phyloP scores from a whole-genome alignment of 208 protist species.

The Herpetomonas samuelpessoai region DNA sequence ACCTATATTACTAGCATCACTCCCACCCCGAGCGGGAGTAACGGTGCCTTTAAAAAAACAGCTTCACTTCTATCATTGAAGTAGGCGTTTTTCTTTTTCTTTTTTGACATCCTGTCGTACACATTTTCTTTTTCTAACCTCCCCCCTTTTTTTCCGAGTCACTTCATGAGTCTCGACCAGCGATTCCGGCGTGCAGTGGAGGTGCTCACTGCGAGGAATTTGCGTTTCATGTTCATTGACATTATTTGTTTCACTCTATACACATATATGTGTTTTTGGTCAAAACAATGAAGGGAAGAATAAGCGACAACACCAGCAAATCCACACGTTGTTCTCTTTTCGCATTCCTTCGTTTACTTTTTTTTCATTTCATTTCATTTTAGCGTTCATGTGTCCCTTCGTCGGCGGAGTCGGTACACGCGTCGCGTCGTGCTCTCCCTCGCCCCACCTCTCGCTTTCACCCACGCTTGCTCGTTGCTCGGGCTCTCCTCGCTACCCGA shows the following conservation, averaged over 20 bases:
- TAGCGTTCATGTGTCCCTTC: too few relatives aligned
- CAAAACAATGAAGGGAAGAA: too few relatives aligned
- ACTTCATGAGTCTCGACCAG: background rate
- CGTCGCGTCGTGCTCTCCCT: background rate
- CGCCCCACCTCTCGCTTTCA: background rate
- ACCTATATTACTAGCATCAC: background rate
- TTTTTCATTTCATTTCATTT: too few relatives aligned
- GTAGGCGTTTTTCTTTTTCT: background rate
- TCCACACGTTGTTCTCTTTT: background rate
- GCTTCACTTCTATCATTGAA: background rate
- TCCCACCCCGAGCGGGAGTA: background rate
- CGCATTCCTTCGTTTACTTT: background rate
- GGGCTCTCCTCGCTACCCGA: too few relatives aligned
- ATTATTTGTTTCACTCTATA: background rate
- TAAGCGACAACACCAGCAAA: too few relatives aligned
- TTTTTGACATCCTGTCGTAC: background rate
- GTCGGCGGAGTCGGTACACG: too few relatives aligned
- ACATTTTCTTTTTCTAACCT: background rate
- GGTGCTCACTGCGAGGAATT: too few relatives aligned
- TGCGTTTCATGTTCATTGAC: background rate
- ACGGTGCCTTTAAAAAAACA: background rate
- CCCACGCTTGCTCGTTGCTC: background rate
- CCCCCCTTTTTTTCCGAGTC: background rate
- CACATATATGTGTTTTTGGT: too few relatives aligned
- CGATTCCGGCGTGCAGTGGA: too few relatives aligned